Base-by-base conservation (phyloP, 352 stramenopile genomes). In the Phytophthora ramorum region DNA sequence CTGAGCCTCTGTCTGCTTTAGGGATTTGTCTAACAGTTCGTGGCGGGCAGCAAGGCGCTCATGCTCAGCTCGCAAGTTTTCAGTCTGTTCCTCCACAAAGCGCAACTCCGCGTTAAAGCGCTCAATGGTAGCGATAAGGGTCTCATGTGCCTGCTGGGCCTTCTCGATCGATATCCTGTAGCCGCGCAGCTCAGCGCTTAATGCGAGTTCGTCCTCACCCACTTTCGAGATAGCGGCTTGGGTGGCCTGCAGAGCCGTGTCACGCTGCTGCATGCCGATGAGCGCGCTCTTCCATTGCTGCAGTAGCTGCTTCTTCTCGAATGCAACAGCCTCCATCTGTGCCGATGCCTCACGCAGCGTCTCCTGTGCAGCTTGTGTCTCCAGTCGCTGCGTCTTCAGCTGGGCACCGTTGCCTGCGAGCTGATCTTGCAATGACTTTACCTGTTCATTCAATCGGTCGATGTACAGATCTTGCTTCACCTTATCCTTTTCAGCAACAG, bases 231-330 rank as follows among this genome's bases (percentile, higher is more conserved):
- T 86, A 1, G 91, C 93, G 4, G 78, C 87, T 57, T 87, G 81
- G 8, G 92, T 97, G n/a, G 92, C 92, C 28, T 91, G 78, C 4
- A 98, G 79, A 7, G 96, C 96, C 45, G 98, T 91, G 65, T 99
- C 96, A 24, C 96, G 78, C 48, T 96, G 81, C 53, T 88, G 79
- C 49, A 98, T 85, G 6, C 84, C 94, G 47, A 98, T 89, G 9
- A 98, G 71, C n/a, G 92, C 91, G 63, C 89, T 95, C 66, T 98
- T 98, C 95, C 96, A 98, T 69, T 99, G 92, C 75, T 97, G 91
- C 62, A 98, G 66, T 10, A 98, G 71, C 62, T 98, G 93, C 69
- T 97, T 98, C 76, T 98, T 98, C 75, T 99, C 96, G 50, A 97
- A 97, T 10, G 88, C 79, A 45, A 98, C 95, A 7, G 87, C 73